Evolutionary conservation across 2,329 filamentous ascomycete genomes (phyloP), one percentile per base, ranked within the genome.

Genomic region (Aspergillus texensis): DNA sequence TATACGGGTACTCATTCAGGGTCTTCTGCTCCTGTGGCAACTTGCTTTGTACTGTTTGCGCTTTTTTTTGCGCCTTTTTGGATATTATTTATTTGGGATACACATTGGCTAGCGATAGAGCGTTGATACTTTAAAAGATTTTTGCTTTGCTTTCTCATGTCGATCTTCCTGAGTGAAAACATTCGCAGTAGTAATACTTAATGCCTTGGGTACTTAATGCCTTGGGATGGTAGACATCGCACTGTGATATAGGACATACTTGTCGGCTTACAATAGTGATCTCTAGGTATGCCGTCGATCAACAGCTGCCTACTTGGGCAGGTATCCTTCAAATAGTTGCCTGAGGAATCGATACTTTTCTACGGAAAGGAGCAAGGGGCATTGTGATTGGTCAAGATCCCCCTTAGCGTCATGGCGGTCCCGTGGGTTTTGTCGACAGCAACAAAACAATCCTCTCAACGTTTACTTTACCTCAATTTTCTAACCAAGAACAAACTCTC

Each of bases 391-490:
- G 67, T 52, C 62, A 10, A 16, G 10, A 57, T 21, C 28, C n/a
- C 56, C 32, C 34, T 67, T 71, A 71, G 69, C 69, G 69, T 62
- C 63, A 57, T 57, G 53, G 48, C 24, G 57, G 66, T 62, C 58
- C 68, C 68, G 69, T 71, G 66, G 70, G 62, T 70, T 71, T 70
- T 68, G 69, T 60, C 66, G 64, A 70, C 65, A 68, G 68, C 68
- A 72, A 66, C 70, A 69, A 70, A 71, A 65, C 66, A 70, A 63
- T 63, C 59, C 61, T 60, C 59, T 57, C 55, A 34, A 56, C 59
- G 57, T 61, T 52, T 58, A 55, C 61, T 63, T 62, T 62, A 48
- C 53, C 62, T 63, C 64, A 65, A 62, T 62, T 61, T 54, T 59
- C 48, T 52, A 50, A 61, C 53, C 62, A 65, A 67, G 67, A 66